phyloP scores from a whole-genome alignment of 805 yeast genomes.

The Jamesozyma rosinii region DNA sequence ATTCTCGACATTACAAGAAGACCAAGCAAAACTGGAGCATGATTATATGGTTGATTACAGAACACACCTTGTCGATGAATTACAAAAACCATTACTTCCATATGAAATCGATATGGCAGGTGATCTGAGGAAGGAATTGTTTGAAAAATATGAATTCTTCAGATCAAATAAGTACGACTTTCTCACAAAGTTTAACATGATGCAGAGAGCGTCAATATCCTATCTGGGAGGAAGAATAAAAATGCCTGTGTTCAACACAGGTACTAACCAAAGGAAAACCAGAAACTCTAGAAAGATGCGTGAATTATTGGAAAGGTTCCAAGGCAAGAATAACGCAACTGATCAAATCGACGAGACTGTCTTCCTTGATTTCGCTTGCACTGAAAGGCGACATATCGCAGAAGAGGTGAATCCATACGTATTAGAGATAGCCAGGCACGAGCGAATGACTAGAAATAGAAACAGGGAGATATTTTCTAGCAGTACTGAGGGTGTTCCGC shows the following conservation, averaged over 20 bases:
- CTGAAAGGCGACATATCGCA: constrained; percentile 8
- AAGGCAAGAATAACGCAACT: constrained; percentile 4
- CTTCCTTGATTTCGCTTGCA: constrained; percentile 9
- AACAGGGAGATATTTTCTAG: constrained; percentile 13
- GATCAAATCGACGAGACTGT: constrained; percentile 1
- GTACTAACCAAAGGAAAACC: constrained; percentile 14
- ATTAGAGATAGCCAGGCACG: constrained; percentile 21
- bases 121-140: constrained; percentile 2
- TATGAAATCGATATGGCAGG: constrained; percentile 18
- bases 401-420: constrained; percentile 21
- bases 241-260: constrained; percentile 1
- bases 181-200: constrained; percentile 4
- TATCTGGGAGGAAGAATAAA: constrained; percentile 14
- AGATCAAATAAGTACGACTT: neutral
- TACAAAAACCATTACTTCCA: constrained; percentile 11
- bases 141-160: neutral
- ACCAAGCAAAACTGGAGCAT: constrained; percentile 13
- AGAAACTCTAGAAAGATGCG: constrained; percentile 21
- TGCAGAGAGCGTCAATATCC: constrained; percentile 8
- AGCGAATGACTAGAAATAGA: constrained; percentile 9
- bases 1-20: constrained; percentile 11
- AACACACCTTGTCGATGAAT: constrained; percentile 14
- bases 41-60: constrained; percentile 27
- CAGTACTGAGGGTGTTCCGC: constrained; percentile 9
- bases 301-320: constrained; percentile 20